Conservation (phyloP, 148 eudicot species). For the Mesembryanthemum crystallinum region DNA sequence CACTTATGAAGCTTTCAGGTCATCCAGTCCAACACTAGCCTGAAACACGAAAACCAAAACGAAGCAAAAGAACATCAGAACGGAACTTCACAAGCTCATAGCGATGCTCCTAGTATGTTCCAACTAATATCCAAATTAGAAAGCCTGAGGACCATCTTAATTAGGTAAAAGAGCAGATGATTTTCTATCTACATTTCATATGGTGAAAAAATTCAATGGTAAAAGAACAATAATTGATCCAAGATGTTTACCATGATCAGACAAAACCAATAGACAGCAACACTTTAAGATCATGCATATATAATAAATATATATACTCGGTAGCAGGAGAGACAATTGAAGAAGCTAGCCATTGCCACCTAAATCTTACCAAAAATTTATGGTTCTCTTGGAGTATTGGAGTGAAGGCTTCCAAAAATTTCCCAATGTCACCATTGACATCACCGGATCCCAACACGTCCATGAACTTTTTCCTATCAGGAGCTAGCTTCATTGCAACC, state of each 20-base stretch:
- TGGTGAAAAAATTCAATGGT: no score
- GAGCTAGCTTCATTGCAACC: conserved; percentile 87
- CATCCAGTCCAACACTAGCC: conserved; percentile 54
- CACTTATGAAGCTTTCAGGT: conserved; percentile 41
- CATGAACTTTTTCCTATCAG: conserved; percentile 83
- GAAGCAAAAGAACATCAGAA: neutral
- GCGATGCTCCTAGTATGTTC: neutral
- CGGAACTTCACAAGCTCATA: neutral
- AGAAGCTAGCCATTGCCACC: neutral
- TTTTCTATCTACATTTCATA: neutral
- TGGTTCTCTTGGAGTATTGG: conserved; percentile 66
- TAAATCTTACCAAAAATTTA: conserved; percentile 62
- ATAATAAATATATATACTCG: neutral
- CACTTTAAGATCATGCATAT: no score
- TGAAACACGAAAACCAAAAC: conserved; percentile 30
- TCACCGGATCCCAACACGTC: conserved; percentile 63
- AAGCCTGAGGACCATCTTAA: neutral
- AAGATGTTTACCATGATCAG: neutral
- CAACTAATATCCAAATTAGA: neutral
- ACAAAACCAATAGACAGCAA: no score
- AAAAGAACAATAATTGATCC: neutral
- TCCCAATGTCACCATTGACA: conserved; percentile 53
- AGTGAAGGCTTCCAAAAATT: conserved; percentile 55
- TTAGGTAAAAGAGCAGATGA: neutral
- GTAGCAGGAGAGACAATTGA: neutral